A percentile compares a stretch with the other conserved stretches of the same genome.
phyloP scores from a whole-genome alignment of 2,329 filamentous ascomycete species.

The Pezicula carpinea region DNA sequence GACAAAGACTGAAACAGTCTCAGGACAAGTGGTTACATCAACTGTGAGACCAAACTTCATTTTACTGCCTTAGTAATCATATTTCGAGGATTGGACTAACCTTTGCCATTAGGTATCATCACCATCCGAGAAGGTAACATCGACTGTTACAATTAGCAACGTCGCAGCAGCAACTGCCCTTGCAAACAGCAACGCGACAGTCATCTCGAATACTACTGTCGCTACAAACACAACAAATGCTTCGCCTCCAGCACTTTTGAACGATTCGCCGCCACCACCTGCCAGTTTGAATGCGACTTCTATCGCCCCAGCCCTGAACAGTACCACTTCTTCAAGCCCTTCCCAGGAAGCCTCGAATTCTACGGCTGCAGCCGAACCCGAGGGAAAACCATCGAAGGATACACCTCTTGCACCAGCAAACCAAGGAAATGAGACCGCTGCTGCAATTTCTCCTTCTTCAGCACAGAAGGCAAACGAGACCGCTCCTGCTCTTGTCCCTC shows the following conservation, averaged over 20 bases:
- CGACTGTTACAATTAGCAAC: conserved; percentile 9
- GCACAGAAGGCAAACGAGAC: neutral
- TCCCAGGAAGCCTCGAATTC: no score
- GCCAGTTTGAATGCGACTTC: no score
- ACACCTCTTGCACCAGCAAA: neutral
- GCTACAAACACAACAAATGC: neutral
- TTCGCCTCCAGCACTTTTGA: no score
- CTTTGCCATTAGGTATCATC: neutral
- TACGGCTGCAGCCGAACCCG: no score
- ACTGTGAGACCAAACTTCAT: conserved; percentile 1
- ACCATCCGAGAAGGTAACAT: conserved; percentile 7
- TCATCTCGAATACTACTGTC: neutral
- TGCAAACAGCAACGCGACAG: neutral
- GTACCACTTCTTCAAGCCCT: no score
- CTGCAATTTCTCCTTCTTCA: neutral
- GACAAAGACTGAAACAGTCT: conserved; percentile 5
- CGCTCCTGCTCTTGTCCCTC: neutral
- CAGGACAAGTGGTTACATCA: conserved; percentile 9
- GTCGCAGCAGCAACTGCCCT: neutral
- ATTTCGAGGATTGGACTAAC: neutral
- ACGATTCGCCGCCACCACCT: no score
- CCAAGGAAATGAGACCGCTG: neutral
- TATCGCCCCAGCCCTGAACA: no score
- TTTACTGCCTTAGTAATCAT: no score
- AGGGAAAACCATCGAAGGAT: no score